Percentiles rank a stretch among this genome's conserved stretches.
Evolutionary conservation across 176 grass and related monocot genomes (phyloP).

Genomic region (Zoysia pacifica): DNA sequence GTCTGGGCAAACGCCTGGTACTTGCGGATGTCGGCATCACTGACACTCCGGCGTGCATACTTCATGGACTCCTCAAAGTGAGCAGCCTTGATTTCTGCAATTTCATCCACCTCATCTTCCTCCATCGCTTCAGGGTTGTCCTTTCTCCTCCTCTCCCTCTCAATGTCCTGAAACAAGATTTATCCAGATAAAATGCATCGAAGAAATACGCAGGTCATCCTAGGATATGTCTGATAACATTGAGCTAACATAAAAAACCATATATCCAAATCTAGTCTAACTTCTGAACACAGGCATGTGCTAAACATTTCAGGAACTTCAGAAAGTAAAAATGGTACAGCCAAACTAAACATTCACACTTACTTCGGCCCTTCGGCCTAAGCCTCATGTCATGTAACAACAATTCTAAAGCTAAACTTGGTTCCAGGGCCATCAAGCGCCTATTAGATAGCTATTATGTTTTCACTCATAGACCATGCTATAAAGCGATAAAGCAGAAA

Average conservation of each 20-base stretch:
- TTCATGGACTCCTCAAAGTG: slow-evolving; percentile 92
- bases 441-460: too few species aligned
- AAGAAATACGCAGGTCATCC: not conserved
- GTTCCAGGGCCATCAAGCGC: too few species aligned
- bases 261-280: not conserved
- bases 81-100: slow-evolving; percentile 69
- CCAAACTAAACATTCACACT: not conserved
- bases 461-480: too few species aligned
- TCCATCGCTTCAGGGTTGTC: slow-evolving; percentile 83
- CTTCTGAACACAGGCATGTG: too few species aligned
- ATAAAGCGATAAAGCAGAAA: not conserved
- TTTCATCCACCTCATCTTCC: slow-evolving; percentile 63
- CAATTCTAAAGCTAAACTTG: not conserved
- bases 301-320: not conserved
- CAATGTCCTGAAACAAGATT: slow-evolving; percentile 59
- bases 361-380: not conserved
- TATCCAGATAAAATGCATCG: not conserved
- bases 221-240: too few species aligned
- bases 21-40: slow-evolving; percentile 73
- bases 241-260: too few species aligned
- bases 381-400: not conserved
- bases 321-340: not conserved
- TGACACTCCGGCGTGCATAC: slow-evolving; percentile 73
- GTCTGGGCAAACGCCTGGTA: slow-evolving; percentile 85
- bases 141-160: slow-evolving; percentile 63